These are phyloP conservation scores for Persicaria maculosa DNA, from an alignment of 148 eudicot genomes.

Conservation along the genomic window DNA sequence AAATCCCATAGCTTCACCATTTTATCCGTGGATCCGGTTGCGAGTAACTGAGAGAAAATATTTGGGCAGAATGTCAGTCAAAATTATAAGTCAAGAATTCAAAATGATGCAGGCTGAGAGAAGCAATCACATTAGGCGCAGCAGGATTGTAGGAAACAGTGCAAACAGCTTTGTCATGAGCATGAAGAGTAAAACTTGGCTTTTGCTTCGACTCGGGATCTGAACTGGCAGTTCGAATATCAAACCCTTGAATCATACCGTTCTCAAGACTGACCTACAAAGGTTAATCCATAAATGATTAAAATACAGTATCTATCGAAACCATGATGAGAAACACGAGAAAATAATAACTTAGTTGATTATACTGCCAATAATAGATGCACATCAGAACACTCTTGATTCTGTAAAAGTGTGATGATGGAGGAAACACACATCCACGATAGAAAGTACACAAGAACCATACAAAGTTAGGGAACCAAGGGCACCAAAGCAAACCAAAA, in stretches of 20 bases:
- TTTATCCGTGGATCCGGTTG: conserved; percentile 82
- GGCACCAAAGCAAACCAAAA: too few species aligned
- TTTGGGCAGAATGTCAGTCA: not conserved
- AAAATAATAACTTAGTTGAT: too few species aligned
- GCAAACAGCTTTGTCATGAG: conserved; percentile 89
- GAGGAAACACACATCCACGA: too few species aligned
- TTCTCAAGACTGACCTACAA: conserved; percentile 86
- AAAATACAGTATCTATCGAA: too few species aligned
- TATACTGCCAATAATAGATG: too few species aligned
- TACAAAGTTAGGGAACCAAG: too few species aligned
- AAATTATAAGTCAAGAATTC: not conserved
- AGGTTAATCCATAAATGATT: not conserved
- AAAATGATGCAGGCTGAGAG: not conserved
- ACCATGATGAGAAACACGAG: too few species aligned
- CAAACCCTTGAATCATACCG: conserved; percentile 73
- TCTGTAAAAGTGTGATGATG: too few species aligned
- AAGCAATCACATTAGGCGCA: conserved; percentile 53
- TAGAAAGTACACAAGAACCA: too few species aligned
- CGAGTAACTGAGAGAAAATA: conserved; percentile 49
- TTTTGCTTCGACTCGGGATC: conserved; percentile 40
- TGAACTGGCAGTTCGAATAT: conserved; percentile 62
- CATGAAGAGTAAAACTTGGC: conserved; percentile 80
- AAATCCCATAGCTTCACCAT: conserved; percentile 88
- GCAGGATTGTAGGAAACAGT: conserved; percentile 54
- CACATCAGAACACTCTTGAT: too few species aligned